These are phyloP conservation scores for Cladobotryum mycophilum DNA, from an alignment of 2,329 filamentous ascomycete genomes.

Conservation along the genomic window DNA sequence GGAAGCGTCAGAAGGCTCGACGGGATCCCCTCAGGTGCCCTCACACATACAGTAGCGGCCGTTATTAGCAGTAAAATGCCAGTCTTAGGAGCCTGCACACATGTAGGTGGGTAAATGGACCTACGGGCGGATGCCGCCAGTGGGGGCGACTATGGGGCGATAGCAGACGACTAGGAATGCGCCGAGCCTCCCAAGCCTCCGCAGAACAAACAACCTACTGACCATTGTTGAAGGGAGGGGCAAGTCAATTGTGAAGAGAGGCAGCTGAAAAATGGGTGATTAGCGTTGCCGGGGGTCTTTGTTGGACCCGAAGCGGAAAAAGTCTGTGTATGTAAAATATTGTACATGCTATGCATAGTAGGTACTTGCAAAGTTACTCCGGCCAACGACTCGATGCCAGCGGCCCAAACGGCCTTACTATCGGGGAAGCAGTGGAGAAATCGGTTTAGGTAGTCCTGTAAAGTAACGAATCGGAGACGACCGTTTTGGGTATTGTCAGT, in stretches of 20 bases:
- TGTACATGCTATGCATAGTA: too few relatives aligned
- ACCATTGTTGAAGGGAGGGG: too few relatives aligned
- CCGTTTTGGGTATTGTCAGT: too few relatives aligned
- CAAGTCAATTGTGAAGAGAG: background rate
- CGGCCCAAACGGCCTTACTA: background rate
- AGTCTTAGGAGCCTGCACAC: background rate
- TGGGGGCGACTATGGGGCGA: background rate
- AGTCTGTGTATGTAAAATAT: too few relatives aligned
- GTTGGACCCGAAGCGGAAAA: too few relatives aligned
- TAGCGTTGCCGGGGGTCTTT: too few relatives aligned
- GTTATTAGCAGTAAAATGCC: background rate
- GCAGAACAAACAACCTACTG: too few relatives aligned
- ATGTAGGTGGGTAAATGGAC: background rate
- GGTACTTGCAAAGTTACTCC: background rate
- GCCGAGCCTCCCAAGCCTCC: background rate
- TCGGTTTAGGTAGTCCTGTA: background rate
- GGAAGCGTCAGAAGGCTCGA: background rate
- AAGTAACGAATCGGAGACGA: too few relatives aligned
- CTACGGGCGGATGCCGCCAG: background rate
- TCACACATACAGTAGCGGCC: background rate
- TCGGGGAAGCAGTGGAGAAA: constrained; percentile 4
- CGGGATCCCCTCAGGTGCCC: background rate
- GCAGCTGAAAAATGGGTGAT: background rate
- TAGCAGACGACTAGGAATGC: background rate
- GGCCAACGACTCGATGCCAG: background rate